Percentiles rank a stretch among this genome's conserved stretches.
These are phyloP conservation scores for Xylaria curta DNA, from an alignment of 495 filamentous ascomycete species.

Conservation along the genomic window DNA sequence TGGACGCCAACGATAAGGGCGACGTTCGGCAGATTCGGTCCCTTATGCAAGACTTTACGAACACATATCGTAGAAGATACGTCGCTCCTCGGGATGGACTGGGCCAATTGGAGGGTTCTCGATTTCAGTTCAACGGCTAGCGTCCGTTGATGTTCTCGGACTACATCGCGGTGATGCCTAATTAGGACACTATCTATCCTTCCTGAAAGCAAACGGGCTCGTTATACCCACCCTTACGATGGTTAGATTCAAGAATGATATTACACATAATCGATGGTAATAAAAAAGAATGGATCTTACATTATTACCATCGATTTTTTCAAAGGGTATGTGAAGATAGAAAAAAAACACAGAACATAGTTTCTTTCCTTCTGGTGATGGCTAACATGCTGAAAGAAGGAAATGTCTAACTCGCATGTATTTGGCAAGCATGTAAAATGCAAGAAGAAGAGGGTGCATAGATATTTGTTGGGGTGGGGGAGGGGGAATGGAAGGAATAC, in stretches of 20 bases:
- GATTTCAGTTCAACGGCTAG: conserved; percentile 81
- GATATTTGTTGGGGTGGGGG: not conserved
- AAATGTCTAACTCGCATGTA: not conserved
- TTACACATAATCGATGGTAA: too few relatives aligned
- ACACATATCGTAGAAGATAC: conserved; percentile 88
- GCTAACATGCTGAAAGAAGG: conserved; percentile 1
- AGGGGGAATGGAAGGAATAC: not conserved
- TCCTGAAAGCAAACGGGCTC: not conserved
- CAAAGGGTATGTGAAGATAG: conserved; percentile 1
- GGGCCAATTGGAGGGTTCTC: conserved; percentile 79
- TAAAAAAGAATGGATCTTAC: not conserved
- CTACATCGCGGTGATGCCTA: not conserved
- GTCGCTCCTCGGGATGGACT: conserved; percentile 92
- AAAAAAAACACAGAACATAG: not conserved
- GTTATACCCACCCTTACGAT: not conserved
- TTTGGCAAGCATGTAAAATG: conserved; percentile 6
- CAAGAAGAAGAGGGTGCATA: conserved; percentile 3
- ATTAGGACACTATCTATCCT: too few relatives aligned
- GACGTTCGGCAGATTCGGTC: conserved; percentile 76
- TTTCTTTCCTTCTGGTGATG: not conserved
- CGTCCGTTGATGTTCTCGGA: not conserved
- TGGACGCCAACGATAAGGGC: conserved; percentile 67
- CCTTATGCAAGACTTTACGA: conserved; percentile 95
- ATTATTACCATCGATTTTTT: not conserved
- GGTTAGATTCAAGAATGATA: conserved; percentile 7